Evolutionary conservation across 352 stramenopile genomes (phyloP), one percentile per base, ranked within the genome.

Genomic region (Pythium periplocum): DNA sequence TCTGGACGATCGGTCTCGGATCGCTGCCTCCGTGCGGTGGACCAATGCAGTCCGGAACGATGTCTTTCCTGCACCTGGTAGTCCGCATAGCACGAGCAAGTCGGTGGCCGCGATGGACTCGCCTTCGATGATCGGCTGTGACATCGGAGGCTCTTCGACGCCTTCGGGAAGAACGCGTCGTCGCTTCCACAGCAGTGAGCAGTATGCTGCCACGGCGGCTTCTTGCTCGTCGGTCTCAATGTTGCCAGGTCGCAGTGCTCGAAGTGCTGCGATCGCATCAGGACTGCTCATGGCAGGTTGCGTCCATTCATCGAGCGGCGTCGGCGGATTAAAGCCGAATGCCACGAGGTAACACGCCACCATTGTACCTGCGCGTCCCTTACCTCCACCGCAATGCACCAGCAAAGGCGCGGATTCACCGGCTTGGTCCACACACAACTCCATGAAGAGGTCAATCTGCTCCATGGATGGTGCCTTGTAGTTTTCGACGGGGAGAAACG

Each of bases 301-400:
- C 10, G 58, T 31, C 64, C 64, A 85, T 10, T 68, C 48, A 2
- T 57, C 45, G 0, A 62, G 31, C 11, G 48, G 4, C 11, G 66
- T 63, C 30, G 73, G 71, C 4, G 64, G 48, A 2, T 45, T 46
- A n/a, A 84, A 87, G 5, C 76, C 76, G 32, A 80, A 87, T 7
- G 73, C 76, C 2, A 85, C 73, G 12, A 87, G 48, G 56, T 87
- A 87, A 38, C 73, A 87, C 26, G 76, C 76, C 12, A 86, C 45
- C 69, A 88, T 79, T n/a, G 73, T 75, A 30, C 78, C 75, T 6
- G 75, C 73, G 2, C 78, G 71, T 1, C 78, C 78, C 57, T 86
- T 88, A 46, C 78, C 78, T 32, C 78, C 78, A 32, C 75, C 75
- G 49, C 78, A 88, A 42, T 88, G 78, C 4, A 86, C 74, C 11